Conservation (phyloP, 116 monocot genomes). For the Iris pallida region DNA sequence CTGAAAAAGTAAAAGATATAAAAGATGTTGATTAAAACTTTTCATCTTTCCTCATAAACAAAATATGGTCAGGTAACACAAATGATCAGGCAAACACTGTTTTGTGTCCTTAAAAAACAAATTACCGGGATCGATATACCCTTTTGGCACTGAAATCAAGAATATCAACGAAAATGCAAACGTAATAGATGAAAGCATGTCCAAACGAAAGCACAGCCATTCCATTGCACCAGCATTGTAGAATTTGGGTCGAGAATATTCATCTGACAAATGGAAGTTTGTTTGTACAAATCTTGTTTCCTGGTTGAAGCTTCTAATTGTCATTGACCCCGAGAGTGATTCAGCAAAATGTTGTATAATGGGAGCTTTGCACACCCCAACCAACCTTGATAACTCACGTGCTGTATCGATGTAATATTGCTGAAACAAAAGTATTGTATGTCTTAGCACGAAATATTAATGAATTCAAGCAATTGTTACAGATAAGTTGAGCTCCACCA, state of each 20-base stretch:
- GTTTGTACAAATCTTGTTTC: conserved; percentile 49
- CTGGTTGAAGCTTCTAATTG: conserved; percentile 72
- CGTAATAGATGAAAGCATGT: conserved; percentile 57
- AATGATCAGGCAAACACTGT: background rate
- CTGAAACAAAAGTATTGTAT: conserved; percentile 18
- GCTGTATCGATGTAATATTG: conserved; percentile 74
- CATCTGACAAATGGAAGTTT: conserved; percentile 54
- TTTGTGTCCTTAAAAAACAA: background rate
- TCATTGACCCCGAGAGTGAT: conserved; percentile 63
- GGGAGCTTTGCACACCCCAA: conserved; percentile 74
- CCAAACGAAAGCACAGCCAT: conserved; percentile 77
- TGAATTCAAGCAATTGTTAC: background rate
- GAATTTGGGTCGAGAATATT: conserved; percentile 67
- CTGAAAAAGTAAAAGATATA: too few species aligned
- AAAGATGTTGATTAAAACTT: background rate
- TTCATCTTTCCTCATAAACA: background rate
- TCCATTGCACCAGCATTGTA: conserved; percentile 64
- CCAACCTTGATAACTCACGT: conserved; percentile 65
- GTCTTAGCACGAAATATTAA: background rate
- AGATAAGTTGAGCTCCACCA: background rate
- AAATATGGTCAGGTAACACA: background rate
- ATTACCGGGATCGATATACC: conserved; percentile 76
- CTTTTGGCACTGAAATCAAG: conserved; percentile 56
- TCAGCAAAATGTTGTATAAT: conserved; percentile 92
- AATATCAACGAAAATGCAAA: conserved; percentile 80